Conservation (phyloP, 2,329 filamentous ascomycete genomes). For the Ascochyta lentis region DNA sequence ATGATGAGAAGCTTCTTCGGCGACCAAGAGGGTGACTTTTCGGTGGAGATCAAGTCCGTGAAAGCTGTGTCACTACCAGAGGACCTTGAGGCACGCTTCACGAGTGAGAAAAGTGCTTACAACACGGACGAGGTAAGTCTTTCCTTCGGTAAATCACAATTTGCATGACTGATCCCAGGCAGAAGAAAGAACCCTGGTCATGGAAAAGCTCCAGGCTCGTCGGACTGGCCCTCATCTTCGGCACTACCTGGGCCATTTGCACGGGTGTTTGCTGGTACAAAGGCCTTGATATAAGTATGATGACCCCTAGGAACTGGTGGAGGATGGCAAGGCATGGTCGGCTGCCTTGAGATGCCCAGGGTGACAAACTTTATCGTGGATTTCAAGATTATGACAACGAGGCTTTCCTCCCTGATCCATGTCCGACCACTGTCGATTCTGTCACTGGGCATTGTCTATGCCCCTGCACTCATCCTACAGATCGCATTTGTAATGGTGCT, state of each 20-base stretch:
- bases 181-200: conserved; percentile 31
- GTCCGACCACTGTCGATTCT: too few relatives aligned
- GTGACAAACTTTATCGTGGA: background rate
- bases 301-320: conserved; percentile 31
- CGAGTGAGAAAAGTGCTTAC: conserved; percentile 13
- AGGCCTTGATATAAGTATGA: conserved; percentile 30
- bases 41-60: conserved; percentile 62
- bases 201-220: conserved; percentile 38
- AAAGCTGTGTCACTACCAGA: conserved; percentile 50
- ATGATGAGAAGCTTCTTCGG: conserved; percentile 89
- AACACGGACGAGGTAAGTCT: background rate
- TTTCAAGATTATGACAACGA: background rate
- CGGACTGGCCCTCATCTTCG: conserved; percentile 31
- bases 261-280: conserved; percentile 34
- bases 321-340: conserved; percentile 14
- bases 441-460: background rate
- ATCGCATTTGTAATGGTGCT: background rate
- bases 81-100: conserved; percentile 36
- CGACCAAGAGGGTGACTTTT: conserved; percentile 72
- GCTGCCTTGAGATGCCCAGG: background rate
- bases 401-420: background rate
- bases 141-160: background rate
- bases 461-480: background rate
- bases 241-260: conserved; percentile 29
- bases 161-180: background rate